Evolutionary conservation across 805 yeast species (phyloP), one percentile per base, ranked within the genome.

Genomic region (Starmera dryadoides): DNA sequence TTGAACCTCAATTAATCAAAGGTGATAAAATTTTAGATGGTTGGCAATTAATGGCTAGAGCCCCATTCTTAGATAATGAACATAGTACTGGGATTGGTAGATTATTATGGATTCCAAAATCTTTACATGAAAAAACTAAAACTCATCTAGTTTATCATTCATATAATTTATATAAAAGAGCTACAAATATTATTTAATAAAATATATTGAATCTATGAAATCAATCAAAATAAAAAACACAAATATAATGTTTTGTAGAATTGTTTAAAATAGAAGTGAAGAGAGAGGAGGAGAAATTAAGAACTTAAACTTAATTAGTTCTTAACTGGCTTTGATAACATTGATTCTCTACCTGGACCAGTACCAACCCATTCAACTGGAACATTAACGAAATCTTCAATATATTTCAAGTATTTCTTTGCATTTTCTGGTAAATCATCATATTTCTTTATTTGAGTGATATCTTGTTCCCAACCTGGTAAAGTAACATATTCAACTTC

Each of bases 331-430:
- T 78, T 81, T 51, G 77, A 79, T 52, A 88, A 73, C 96, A 88
- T 89, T 29, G 89, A 79, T 41, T 84, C 95, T 69, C 98, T 85
- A 39, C 87, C 95, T 47, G 98, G 97, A 46, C 98, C 98, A 42
- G 95, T 93, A 60, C 98, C 98, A 45, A 93, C 93, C 97, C 97
- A 93, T 62, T 83, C 84, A 47, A 93, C 75, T 41, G 95, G 95
- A 42, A 86, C 91, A 36, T 74, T 72, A 45, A 89, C 70, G 56
- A 73, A 89, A 47, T 87, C 81, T 66, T 88, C 98, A 56, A 93
- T 91, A 62, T 64, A 93, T 50, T 75, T 71, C 64, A 93, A 72
- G 66, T 93, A 93, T 48, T 75, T 75, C 69, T 85, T 77, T 35
- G 98, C 96, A 52, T 86, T 82, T 59, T 71, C 80, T 35, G 98